Conservation (phyloP, 2,329 filamentous ascomycete genomes). For the Fusarium armeniacum region DNA sequence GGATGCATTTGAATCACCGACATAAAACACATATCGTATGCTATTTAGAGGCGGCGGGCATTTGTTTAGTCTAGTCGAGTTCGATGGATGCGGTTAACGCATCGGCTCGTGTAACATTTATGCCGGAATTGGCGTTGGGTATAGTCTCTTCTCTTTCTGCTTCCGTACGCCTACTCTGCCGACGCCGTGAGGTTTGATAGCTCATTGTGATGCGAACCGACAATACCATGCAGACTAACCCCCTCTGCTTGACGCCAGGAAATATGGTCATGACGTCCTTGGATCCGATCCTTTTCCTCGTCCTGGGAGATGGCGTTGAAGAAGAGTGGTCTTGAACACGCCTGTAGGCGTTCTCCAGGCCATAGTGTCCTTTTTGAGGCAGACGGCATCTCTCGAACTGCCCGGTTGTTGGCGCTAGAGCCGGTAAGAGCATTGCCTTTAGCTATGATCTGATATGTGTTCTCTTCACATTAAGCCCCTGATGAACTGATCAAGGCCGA, state of each 20-base stretch:
- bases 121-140: constrained; percentile 45
- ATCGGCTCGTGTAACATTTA: constrained; percentile 42
- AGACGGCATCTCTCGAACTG: constrained; percentile 1
- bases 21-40: constrained; percentile 34
- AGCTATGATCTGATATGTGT: constrained; percentile 6
- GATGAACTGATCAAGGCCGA: constrained; percentile 83
- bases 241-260: constrained; percentile 1
- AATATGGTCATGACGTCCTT: not conserved
- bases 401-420: not conserved
- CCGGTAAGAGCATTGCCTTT: constrained; percentile 17
- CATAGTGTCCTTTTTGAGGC: not conserved
- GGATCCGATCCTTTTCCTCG: not conserved
- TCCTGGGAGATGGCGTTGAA: not conserved
- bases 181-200: constrained; percentile 11
- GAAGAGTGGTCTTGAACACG: not conserved
- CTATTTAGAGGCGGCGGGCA: constrained; percentile 26
- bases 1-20: constrained; percentile 37
- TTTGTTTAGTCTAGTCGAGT: constrained; percentile 22
- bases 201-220: not conserved
- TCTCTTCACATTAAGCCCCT: constrained; percentile 69
- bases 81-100: constrained; percentile 24
- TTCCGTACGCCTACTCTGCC: constrained; percentile 5
- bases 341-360: not conserved
- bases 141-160: constrained; percentile 33
- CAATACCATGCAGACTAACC: not conserved